These are phyloP conservation scores for Rhodomyrtus psidioides DNA, from an alignment of 441 rosid species.

Conservation along the genomic window DNA sequence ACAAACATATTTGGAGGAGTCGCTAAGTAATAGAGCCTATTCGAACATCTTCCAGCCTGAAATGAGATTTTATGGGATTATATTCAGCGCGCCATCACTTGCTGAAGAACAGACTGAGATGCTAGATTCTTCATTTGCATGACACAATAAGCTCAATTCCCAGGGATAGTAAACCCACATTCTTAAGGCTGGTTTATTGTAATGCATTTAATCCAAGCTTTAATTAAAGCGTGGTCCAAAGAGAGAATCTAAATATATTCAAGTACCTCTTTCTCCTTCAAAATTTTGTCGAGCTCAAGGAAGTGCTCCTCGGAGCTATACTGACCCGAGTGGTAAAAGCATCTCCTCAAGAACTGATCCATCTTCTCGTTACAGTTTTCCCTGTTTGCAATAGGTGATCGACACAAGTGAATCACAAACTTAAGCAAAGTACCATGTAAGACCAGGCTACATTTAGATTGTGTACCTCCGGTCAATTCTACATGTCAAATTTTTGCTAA, in stretches of 20 bases:
- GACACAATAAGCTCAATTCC: background rate
- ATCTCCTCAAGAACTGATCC: conserved; percentile 6
- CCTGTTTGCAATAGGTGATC: background rate
- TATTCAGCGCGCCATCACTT: background rate
- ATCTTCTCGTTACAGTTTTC: conserved; percentile 9
- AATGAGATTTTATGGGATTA: background rate
- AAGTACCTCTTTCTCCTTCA: conserved; percentile 14
- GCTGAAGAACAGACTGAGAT: background rate
- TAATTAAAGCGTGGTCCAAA: background rate
- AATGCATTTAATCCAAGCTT: background rate
- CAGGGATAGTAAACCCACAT: background rate
- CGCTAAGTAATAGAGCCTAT: conserved; percentile 15
- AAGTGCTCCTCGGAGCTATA: conserved; percentile 18
- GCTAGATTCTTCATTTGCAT: background rate
- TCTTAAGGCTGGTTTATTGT: background rate
- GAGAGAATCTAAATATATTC: background rate
- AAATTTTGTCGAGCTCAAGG: background rate
- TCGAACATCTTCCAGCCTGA: conserved; percentile 6
- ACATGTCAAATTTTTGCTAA: conserved; percentile 15
- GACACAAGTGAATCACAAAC: background rate
- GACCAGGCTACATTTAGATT: background rate
- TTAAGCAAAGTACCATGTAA: background rate
- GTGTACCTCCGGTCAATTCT: conserved; percentile 16
- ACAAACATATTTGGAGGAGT: conserved; percentile 6
- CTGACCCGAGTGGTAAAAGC: conserved; percentile 16